Base-by-base conservation (phyloP, 2,329 filamentous ascomycete species). In the Polychaeton citri region DNA sequence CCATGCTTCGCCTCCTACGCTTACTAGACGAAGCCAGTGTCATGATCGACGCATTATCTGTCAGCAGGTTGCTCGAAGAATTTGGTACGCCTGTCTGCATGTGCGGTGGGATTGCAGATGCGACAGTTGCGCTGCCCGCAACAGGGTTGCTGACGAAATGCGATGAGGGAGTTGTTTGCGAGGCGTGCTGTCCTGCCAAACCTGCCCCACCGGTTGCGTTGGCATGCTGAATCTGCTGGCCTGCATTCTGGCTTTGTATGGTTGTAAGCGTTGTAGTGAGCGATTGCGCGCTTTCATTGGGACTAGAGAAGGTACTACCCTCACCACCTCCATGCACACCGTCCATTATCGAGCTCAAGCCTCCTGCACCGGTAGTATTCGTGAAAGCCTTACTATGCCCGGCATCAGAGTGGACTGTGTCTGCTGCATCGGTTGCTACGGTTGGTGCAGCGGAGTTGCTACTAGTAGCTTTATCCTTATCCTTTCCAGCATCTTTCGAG, bases 21-120 rank as follows among this genome's bases (percentile, higher is more conserved):
- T 88, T 85, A 44, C 79, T 84, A 0, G 81, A 87, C 3, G 82
- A 88, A 2, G 84, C 84, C 10, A 92, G 68, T 0, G 84, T 92
- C 41, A 92, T 62, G 46, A 92, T 87, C 18, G 82, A 88, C 16
- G 84, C 84, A 53, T 92, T 84, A 56, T 92, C 84, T 1, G 81
- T 85, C 21, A 88, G 65, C 5, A 88, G 69, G 49, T 83, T 84
- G 59, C 87, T 86, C 35, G 83, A 82, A 0, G 81, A 88, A 16
- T 47, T 77, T 71, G 35, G 63, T 53, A 50, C 51, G 52, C 58
- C 53, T 15, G 74, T 74, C 2, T 67, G 71, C 19, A 83, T 65
- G 57, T 86, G 79, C 3, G 78, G 65, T 2, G 81, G 81, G 32
- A 87, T 77, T 13, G 81, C 81, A 2, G 76, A 82, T 0, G 77